These are phyloP conservation scores for Aspergillus ochraceus DNA, from an alignment of 2,329 filamentous ascomycete species.

Conservation along the genomic window DNA sequence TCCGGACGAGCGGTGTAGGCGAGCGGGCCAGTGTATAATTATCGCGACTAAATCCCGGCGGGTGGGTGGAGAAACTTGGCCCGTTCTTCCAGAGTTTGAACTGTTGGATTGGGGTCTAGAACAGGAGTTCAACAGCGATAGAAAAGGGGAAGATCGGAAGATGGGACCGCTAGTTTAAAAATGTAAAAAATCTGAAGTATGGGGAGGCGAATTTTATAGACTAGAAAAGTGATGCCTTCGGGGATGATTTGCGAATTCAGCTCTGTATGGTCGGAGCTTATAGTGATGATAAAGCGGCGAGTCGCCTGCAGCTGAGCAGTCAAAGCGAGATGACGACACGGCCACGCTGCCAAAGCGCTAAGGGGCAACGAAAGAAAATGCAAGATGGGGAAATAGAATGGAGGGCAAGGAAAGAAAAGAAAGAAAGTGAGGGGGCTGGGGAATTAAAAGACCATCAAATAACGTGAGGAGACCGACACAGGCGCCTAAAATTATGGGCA, in stretches of 20 bases:
- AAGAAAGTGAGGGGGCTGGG: conserved; percentile 20
- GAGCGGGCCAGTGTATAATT: conserved; percentile 14
- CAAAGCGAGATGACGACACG: background rate
- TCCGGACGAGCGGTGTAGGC: conserved; percentile 26
- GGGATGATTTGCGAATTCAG: conserved; percentile 10
- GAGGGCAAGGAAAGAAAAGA: background rate
- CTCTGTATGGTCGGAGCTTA: conserved; percentile 9
- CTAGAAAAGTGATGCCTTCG: conserved; percentile 15
- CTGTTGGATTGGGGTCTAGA: conserved; percentile 6
- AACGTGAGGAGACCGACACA: conserved; percentile 2
- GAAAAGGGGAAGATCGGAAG: background rate
- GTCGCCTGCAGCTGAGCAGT: background rate
- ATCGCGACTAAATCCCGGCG: conserved; percentile 14
- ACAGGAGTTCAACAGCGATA: background rate
- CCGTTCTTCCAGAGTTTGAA: conserved; percentile 13
- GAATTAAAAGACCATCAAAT: conserved; percentile 10
- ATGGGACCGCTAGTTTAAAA: background rate
- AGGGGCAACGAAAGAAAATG: conserved; percentile 3
- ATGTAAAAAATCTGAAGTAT: conserved; percentile 2
- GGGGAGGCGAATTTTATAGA: background rate
- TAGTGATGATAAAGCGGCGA: background rate
- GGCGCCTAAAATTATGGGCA: conserved; percentile 20
- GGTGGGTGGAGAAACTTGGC: conserved; percentile 21
- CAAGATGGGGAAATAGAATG: conserved; percentile 1
- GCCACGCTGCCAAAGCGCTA: background rate